These are phyloP conservation scores for Didymella arachidicola DNA, from an alignment of 2,329 filamentous ascomycete genomes.

Conservation along the genomic window DNA sequence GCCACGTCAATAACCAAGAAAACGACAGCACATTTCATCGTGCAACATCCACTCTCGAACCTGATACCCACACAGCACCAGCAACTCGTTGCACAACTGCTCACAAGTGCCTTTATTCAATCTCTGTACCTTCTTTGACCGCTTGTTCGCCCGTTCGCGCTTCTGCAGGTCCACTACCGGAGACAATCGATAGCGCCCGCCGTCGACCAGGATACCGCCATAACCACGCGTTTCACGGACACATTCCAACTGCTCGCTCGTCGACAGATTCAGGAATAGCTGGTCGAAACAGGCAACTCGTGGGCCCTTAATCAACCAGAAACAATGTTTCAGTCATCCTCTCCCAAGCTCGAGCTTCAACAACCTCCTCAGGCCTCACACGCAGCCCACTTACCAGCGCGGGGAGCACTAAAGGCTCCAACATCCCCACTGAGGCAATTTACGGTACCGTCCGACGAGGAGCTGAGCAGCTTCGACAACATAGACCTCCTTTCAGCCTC, in stretches of 20 bases:
- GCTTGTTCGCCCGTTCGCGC: slow-evolving; percentile 18
- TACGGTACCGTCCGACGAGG: slow-evolving; percentile 31
- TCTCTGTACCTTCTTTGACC: slow-evolving; percentile 22
- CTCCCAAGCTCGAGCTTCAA: slow-evolving; percentile 31
- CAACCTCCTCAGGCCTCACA: slow-evolving; percentile 37
- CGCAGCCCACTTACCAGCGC: slow-evolving; percentile 42
- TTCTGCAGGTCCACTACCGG: slow-evolving; percentile 15
- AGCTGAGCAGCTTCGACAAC: slow-evolving; percentile 42
- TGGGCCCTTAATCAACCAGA: slow-evolving; percentile 29
- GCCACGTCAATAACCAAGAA: slow-evolving; percentile 25
- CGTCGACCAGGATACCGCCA: slow-evolving; percentile 27
- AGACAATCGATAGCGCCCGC: slow-evolving; percentile 25
- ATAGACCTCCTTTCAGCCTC: slow-evolving; percentile 42
- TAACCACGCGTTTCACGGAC: slow-evolving; percentile 37
- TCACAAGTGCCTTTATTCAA: slow-evolving; percentile 15
- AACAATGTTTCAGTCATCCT: slow-evolving; percentile 33
- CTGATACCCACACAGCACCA: slow-evolving; percentile 17
- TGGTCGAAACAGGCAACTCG: slow-evolving; percentile 33
- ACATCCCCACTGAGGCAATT: slow-evolving; percentile 36
- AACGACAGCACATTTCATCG: slow-evolving; percentile 29
- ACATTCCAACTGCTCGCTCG: slow-evolving; percentile 32
- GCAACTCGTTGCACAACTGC: slow-evolving; percentile 25
- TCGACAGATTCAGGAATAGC: slow-evolving; percentile 21
- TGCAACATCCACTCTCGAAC: slow-evolving; percentile 19
- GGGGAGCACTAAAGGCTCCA: slow-evolving; percentile 28